These are phyloP conservation scores for Amanita muscaria DNA, from an alignment of 768 basidiomycete species.

Conservation along the genomic window DNA sequence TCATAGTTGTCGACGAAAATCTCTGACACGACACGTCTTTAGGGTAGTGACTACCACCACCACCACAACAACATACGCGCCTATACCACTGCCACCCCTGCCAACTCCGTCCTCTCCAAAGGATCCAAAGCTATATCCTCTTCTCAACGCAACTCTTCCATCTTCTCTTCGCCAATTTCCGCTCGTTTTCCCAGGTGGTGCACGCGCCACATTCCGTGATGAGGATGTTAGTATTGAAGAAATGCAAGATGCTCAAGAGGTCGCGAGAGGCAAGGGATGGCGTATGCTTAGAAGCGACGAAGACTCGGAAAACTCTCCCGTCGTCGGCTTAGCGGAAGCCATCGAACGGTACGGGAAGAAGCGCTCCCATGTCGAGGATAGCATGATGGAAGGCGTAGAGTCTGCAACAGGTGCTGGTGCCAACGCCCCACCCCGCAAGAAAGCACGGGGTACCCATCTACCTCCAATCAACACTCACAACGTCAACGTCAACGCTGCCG, in stretches of 20 bases:
- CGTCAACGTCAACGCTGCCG: constrained; percentile 62
- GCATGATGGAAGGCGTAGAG: constrained; percentile 44
- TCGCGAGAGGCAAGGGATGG: constrained; percentile 64
- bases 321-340: constrained; percentile 67
- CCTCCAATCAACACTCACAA: constrained; percentile 58
- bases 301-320: constrained; percentile 34
- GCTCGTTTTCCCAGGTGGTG: constrained; percentile 72
- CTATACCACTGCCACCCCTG: constrained; percentile 71
- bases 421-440: constrained; percentile 65
- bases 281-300: constrained; percentile 65
- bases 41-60: constrained; percentile 90
- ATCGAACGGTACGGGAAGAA: constrained; percentile 86
- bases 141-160: constrained; percentile 70
- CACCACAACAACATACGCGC: constrained; percentile 83
- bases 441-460: constrained; percentile 52
- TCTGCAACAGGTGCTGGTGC: constrained; percentile 33
- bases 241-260: constrained; percentile 65
- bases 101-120: constrained; percentile 65
- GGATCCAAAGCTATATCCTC: constrained; percentile 73
- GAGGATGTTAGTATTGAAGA: constrained; percentile 54
- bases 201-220: constrained; percentile 73
- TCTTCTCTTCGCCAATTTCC: constrained; percentile 65
- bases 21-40: constrained; percentile 18
- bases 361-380: constrained; percentile 55
- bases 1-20: constrained; percentile 3